Conservation (phyloP, 148 eudicot species). For the Silene uniflora region DNA sequence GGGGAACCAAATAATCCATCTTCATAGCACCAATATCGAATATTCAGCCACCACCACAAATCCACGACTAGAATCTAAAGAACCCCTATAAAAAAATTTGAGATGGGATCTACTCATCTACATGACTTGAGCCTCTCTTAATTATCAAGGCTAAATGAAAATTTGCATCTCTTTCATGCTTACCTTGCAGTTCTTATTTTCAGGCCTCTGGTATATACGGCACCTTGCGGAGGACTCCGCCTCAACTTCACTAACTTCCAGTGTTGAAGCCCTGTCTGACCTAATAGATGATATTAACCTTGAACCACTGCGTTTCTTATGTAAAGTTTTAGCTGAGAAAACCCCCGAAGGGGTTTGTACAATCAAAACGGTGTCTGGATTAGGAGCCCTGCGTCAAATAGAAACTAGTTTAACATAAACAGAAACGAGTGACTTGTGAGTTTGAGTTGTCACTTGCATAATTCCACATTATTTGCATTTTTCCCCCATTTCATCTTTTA, state of each 20-base stretch:
- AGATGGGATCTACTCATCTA: neutral
- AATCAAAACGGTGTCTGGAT: conserved; percentile 88
- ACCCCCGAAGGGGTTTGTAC: conserved; percentile 81
- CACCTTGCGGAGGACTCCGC: conserved; percentile 90
- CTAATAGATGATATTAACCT: conserved; percentile 78
- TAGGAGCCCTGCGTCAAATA: conserved; percentile 69
- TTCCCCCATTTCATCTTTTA: neutral
- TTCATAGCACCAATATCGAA: neutral
- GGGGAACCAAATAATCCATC: neutral
- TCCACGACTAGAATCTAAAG: conserved; percentile 3
- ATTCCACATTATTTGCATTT: neutral
- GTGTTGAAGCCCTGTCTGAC: conserved; percentile 41
- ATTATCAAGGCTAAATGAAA: neutral
- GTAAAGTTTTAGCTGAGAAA: conserved; percentile 74
- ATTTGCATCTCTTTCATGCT: neutral
- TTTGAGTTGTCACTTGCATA: conserved; percentile 4
- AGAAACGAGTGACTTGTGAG: neutral
- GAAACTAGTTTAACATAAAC: conserved; percentile 18
- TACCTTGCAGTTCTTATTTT: conserved; percentile 51
- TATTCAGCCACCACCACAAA: conserved; percentile 4
- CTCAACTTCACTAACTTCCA: conserved; percentile 51
- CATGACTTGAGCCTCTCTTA: neutral
- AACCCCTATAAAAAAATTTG: neutral
- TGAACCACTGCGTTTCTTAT: conserved; percentile 58
- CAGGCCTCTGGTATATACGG: conserved; percentile 51